These are phyloP conservation scores for Pilasporangium apinafurcum DNA, from an alignment of 352 stramenopile species.

Conservation along the genomic window DNA sequence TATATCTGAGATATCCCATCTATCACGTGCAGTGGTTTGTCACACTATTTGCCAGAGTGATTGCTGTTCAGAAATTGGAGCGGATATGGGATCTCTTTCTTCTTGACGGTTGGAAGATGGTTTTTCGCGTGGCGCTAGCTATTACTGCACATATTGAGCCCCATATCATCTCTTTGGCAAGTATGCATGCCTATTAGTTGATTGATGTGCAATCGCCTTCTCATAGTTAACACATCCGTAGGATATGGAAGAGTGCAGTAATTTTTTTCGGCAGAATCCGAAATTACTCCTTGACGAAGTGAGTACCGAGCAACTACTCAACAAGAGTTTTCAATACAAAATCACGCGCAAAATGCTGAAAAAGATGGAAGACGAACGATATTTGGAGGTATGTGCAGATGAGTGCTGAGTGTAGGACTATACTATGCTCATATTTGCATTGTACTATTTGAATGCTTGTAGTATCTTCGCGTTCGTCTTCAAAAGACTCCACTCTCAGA, in stretches of 20 bases:
- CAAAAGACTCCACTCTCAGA: conserved; percentile 51
- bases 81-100: conserved; percentile 72
- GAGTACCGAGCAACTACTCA: conserved; percentile 30
- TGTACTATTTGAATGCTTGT: neutral
- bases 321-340: conserved; percentile 46
- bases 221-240: conserved; percentile 3
- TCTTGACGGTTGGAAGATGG: conserved; percentile 71
- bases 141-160: conserved; percentile 51
- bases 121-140: conserved; percentile 64
- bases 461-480: conserved; percentile 71
- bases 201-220: neutral
- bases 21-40: conserved; percentile 64
- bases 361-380: conserved; percentile 58
- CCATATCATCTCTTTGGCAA: conserved; percentile 52
- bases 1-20: neutral
- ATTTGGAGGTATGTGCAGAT: conserved; percentile 61
- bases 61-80: conserved; percentile 31
- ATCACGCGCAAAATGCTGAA: conserved; percentile 51
- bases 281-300: conserved; percentile 36
- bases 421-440: neutral
- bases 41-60: conserved; percentile 69
- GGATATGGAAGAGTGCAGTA: conserved; percentile 72
- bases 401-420: neutral
- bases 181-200: neutral
- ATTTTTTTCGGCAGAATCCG: conserved; percentile 62